phyloP scores from a whole-genome alignment of 257 asterid species.

The Ajuga chamaepitys region DNA sequence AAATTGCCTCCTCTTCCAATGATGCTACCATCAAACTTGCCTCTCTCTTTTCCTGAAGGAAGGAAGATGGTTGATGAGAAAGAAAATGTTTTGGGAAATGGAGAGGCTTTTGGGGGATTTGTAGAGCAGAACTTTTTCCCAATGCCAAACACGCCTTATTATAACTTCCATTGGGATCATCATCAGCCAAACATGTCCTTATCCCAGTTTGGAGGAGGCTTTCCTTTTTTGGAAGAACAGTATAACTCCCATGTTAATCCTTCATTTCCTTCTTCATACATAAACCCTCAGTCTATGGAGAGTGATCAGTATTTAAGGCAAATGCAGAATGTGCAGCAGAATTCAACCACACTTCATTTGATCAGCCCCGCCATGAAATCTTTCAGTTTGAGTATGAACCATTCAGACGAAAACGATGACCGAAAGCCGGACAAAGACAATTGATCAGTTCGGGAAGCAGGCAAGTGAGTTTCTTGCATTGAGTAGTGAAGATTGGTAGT shows the following conservation, averaged over 20 bases:
- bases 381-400: slow-evolving; percentile 11
- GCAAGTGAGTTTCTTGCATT: neutral
- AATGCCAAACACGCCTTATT: slow-evolving; percentile 22
- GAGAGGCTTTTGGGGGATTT: slow-evolving; percentile 24
- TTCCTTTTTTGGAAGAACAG: slow-evolving; percentile 18
- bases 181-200: slow-evolving; percentile 35
- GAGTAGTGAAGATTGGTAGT: neutral
- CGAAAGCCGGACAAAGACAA: slow-evolving; percentile 21
- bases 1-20: slow-evolving; percentile 62
- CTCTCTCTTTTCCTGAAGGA: neutral
- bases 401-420: slow-evolving; percentile 6
- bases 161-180: slow-evolving; percentile 43
- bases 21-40: slow-evolving; percentile 21
- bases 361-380: slow-evolving; percentile 30
- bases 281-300: slow-evolving; percentile 18
- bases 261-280: slow-evolving; percentile 19
- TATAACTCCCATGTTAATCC: slow-evolving; percentile 19
- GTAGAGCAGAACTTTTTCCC: slow-evolving; percentile 41
- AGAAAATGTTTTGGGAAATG: slow-evolving; percentile 18
- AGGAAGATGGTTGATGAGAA: slow-evolving; percentile 10
- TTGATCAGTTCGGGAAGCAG: slow-evolving; percentile 10
- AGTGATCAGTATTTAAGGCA: slow-evolving; percentile 27
- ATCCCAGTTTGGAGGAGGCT: slow-evolving; percentile 47
- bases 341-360: slow-evolving; percentile 45
- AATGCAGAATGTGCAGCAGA: slow-evolving; percentile 26